Evolutionary conservation across 345 rosid genomes (phyloP).

Genomic region (Salix brachista): DNA sequence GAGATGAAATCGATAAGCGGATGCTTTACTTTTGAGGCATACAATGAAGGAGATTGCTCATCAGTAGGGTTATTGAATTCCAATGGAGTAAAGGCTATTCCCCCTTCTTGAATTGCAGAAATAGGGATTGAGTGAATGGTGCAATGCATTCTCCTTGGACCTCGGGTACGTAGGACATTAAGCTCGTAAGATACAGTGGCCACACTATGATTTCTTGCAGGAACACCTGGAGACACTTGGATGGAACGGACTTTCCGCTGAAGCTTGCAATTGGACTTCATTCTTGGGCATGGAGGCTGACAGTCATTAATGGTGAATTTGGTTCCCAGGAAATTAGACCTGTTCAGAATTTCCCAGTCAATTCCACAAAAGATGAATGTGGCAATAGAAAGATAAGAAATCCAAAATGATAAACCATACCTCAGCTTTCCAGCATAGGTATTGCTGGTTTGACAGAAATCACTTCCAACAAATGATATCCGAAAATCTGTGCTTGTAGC

Average conservation of each 20-base stretch:
- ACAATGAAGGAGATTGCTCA: conserved; percentile 14
- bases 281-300: conserved; percentile 45
- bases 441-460: conserved; percentile 61
- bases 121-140: conserved; percentile 56
- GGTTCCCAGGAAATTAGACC: conserved; percentile 92
- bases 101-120: conserved; percentile 66
- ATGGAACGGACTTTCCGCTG: conserved; percentile 33
- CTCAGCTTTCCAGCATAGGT: conserved; percentile 68
- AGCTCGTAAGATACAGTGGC: conserved; percentile 70
- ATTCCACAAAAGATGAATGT: conserved; percentile 4
- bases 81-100: conserved; percentile 47
- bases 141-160: conserved; percentile 93
- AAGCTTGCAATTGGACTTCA: conserved; percentile 25
- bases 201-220: conserved; percentile 37
- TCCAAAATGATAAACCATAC: conserved; percentile 26
- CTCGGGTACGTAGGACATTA: conserved; percentile 76
- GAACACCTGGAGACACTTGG: conserved; percentile 42
- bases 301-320: conserved; percentile 70
- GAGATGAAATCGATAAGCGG: conserved; percentile 36
- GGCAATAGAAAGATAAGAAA: conserved; percentile 5
- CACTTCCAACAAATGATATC: conserved; percentile 59
- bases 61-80: conserved; percentile 32
- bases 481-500: conserved; percentile 63
- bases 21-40: conserved; percentile 38
- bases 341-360: conserved; percentile 29